These are phyloP conservation scores for Aspergillus brasiliensis DNA, from an alignment of 2,329 filamentous ascomycete species.

Conservation along the genomic window DNA sequence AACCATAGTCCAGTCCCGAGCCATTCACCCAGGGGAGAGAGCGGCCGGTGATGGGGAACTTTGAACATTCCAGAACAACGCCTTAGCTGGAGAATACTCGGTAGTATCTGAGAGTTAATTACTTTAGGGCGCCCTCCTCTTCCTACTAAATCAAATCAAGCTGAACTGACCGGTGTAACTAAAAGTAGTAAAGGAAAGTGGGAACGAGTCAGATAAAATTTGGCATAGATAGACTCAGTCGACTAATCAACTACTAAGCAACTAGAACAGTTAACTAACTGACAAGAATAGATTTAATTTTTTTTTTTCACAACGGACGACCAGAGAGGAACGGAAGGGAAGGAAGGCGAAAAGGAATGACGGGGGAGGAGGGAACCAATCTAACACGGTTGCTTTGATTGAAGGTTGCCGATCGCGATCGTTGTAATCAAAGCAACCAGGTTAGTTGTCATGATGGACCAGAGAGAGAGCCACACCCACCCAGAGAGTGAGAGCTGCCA, in stretches of 20 bases:
- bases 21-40: background rate
- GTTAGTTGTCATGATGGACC: slow-evolving; percentile 3
- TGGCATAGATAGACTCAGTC: no score
- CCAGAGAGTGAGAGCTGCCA: no score
- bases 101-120: no score
- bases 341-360: background rate
- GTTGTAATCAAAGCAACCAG: slow-evolving; percentile 20
- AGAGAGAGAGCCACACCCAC: background rate
- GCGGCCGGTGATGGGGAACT: background rate
- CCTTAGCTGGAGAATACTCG: background rate
- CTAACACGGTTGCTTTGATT: slow-evolving; percentile 27
- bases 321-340: no score
- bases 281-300: no score
- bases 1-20: background rate
- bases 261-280: no score
- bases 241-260: no score
- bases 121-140: background rate
- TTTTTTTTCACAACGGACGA: no score
- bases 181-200: background rate
- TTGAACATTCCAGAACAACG: slow-evolving; percentile 5
- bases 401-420: slow-evolving; percentile 32
- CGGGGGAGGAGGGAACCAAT: background rate
- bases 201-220: background rate
- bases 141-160: background rate
- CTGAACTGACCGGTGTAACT: background rate